Percentiles rank a stretch among this genome's conserved stretches.
Evolutionary conservation across 441 rosid species (phyloP).

Genomic region (Jatropha multifida): DNA sequence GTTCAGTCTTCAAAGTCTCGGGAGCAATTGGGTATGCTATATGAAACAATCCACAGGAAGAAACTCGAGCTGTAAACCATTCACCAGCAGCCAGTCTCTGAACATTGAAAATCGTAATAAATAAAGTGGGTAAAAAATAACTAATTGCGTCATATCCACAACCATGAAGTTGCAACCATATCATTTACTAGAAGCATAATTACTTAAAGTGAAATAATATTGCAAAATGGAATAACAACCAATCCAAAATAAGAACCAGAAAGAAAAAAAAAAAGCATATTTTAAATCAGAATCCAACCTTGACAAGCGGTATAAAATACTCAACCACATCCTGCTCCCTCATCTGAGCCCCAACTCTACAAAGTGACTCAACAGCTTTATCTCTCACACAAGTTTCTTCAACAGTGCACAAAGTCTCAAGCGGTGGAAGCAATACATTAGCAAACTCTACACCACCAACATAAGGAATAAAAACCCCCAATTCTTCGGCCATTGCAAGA

Average conservation of each 20-base stretch:
- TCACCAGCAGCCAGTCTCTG: conserved; percentile 91
- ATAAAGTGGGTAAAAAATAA: neutral
- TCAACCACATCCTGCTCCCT: conserved; percentile 74
- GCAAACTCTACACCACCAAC: conserved; percentile 93
- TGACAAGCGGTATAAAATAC: conserved; percentile 70
- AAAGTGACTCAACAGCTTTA: conserved; percentile 78
- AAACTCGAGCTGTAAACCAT: conserved; percentile 98
- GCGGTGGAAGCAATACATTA: conserved; percentile 71
- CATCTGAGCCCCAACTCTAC: conserved; percentile 90
- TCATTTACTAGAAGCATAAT: neutral
- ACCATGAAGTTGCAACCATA: neutral
- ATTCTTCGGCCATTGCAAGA: conserved; percentile 93
- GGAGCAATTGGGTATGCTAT: conserved; percentile 83
- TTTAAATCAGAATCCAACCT: conserved; percentile 45
- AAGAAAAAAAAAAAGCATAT: neutral
- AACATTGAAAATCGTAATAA: conserved; percentile 3
- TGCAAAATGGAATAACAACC: neutral
- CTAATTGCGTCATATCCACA: neutral
- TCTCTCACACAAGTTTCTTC: conserved; percentile 97
- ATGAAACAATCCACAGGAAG: conserved; percentile 87
- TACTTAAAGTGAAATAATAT: neutral
- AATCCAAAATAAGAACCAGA: neutral
- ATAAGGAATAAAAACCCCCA: conserved; percentile 87
- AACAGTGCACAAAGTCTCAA: conserved; percentile 81
- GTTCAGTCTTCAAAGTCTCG: conserved; percentile 68